phyloP scores from a whole-genome alignment of 1,284 basidiomycete genomes.

The Ustilago xerochloae region DNA sequence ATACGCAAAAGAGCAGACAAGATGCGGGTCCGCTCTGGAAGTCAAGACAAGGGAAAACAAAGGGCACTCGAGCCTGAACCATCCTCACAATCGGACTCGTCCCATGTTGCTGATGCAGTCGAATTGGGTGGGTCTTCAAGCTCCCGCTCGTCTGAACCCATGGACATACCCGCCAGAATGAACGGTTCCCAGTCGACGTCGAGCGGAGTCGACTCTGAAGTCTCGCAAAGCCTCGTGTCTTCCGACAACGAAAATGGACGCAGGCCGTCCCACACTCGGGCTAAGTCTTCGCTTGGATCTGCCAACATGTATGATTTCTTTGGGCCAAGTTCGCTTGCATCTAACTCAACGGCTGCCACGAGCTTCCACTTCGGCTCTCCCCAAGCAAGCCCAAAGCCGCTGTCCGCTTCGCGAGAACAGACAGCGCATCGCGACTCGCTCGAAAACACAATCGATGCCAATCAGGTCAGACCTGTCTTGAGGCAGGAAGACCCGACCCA shows the following conservation, averaged over 20 bases:
- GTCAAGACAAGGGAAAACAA: constrained; percentile 36
- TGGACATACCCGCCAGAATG: constrained; percentile 13
- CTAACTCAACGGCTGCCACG: constrained; percentile 37
- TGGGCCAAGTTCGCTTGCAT: constrained; percentile 44
- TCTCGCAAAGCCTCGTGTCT: neutral
- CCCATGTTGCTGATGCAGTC: neutral
- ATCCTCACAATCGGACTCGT: neutral
- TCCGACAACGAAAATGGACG: neutral
- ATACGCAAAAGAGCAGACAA: too few relatives aligned
- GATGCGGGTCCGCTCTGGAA: too few relatives aligned
- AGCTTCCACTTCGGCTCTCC: constrained; percentile 45
- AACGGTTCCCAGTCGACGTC: neutral
- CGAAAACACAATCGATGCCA: constrained; percentile 17
- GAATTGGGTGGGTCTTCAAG: neutral
- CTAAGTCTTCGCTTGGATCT: constrained; percentile 40
- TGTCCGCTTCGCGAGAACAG: neutral
- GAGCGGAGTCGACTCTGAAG: neutral
- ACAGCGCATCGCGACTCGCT: constrained; percentile 3
- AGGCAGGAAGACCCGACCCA: neutral
- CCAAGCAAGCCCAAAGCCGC: constrained; percentile 18
- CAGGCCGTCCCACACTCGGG: constrained; percentile 30
- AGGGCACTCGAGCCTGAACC: constrained; percentile 10
- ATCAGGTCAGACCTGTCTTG: neutral
- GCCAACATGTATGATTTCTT: constrained; percentile 45
- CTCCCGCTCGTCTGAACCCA: constrained; percentile 5